Evolutionary conservation across 2,329 filamentous ascomycete species (phyloP).

Genomic region (Sphaerostilbella broomeana): DNA sequence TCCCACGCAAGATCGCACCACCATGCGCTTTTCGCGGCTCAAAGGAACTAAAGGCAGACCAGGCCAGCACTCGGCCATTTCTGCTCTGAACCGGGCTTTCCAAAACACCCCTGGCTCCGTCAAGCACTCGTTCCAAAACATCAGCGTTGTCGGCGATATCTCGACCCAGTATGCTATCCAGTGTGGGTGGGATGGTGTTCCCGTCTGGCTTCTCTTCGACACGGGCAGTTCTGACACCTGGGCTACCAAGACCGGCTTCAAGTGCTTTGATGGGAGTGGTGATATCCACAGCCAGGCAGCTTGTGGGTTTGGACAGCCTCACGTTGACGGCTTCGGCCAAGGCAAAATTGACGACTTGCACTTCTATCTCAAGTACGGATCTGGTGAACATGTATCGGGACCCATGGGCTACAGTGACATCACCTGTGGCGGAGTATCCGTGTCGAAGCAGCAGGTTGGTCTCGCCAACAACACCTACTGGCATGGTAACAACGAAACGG

Average conservation of each 20-base stretch:
- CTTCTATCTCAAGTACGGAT: slow-evolving; percentile 41
- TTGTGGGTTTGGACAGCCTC: slow-evolving; percentile 37
- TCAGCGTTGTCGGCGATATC: slow-evolving; percentile 30
- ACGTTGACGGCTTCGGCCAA: slow-evolving; percentile 34
- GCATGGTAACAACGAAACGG: slow-evolving; percentile 46
- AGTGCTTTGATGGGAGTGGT: slow-evolving; percentile 34
- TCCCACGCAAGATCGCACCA: slow-evolving; percentile 23
- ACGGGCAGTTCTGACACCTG: slow-evolving; percentile 49
- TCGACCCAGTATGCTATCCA: slow-evolving; percentile 38
- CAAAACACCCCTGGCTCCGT: slow-evolving; percentile 14
- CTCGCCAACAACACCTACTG: slow-evolving; percentile 45
- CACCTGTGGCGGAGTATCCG: slow-evolving; percentile 38
- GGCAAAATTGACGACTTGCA: slow-evolving; percentile 36
- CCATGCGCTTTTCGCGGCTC: slow-evolving; percentile 28
- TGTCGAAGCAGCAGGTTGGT: slow-evolving; percentile 40
- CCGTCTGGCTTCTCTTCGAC: slow-evolving; percentile 40
- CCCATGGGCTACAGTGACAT: slow-evolving; percentile 42
- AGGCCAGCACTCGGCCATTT: slow-evolving; percentile 23
- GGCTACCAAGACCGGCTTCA: slow-evolving; percentile 35
- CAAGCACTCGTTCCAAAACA: slow-evolving; percentile 29
- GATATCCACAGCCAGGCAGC: slow-evolving; percentile 22
- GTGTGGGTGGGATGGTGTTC: slow-evolving; percentile 33
- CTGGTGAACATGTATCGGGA: slow-evolving; percentile 42
- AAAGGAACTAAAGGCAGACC: slow-evolving; percentile 22
- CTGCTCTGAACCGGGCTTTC: slow-evolving; percentile 22